These are phyloP conservation scores for Neoarthrinium moseri DNA, from an alignment of 2,329 filamentous ascomycete genomes.

Conservation along the genomic window DNA sequence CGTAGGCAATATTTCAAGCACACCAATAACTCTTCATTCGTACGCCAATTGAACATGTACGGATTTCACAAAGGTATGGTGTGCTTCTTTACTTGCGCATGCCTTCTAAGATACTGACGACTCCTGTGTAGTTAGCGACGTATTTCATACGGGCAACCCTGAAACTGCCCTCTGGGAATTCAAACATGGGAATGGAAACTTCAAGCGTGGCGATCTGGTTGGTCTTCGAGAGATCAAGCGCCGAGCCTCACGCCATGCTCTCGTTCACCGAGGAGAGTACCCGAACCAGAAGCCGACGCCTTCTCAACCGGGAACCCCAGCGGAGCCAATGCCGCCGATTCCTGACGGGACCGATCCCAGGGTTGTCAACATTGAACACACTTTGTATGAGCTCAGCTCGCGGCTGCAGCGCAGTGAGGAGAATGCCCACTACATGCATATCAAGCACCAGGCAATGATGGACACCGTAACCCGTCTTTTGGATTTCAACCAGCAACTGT, in stretches of 20 bases:
- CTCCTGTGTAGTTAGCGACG: constrained; percentile 92
- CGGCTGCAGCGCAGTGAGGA: constrained; percentile 83
- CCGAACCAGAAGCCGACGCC: constrained; percentile 71
- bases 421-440: constrained; percentile 71
- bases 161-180: constrained; percentile 98
- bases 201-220: constrained; percentile 90
- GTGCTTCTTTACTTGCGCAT: not conserved
- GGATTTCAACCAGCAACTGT: constrained; percentile 83
- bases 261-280: constrained; percentile 93
- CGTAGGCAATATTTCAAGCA: constrained; percentile 97
- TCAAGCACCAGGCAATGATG: constrained; percentile 78
- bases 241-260: constrained; percentile 84
- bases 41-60: constrained; percentile 98
- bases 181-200: constrained; percentile 95
- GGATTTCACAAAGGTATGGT: constrained; percentile 92
- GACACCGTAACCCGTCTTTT: constrained; percentile 72
- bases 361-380: constrained; percentile 74
- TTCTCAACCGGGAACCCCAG: constrained; percentile 81
- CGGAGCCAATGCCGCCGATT: constrained; percentile 70
- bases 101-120: not conserved
- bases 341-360: constrained; percentile 77
- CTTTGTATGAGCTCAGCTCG: constrained; percentile 74
- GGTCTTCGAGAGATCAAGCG: constrained; percentile 94
- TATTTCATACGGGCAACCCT: constrained; percentile 92
- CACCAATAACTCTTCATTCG: constrained; percentile 98